Conservation (phyloP, 129 eudicot species). For the Erigeron canadensis region DNA sequence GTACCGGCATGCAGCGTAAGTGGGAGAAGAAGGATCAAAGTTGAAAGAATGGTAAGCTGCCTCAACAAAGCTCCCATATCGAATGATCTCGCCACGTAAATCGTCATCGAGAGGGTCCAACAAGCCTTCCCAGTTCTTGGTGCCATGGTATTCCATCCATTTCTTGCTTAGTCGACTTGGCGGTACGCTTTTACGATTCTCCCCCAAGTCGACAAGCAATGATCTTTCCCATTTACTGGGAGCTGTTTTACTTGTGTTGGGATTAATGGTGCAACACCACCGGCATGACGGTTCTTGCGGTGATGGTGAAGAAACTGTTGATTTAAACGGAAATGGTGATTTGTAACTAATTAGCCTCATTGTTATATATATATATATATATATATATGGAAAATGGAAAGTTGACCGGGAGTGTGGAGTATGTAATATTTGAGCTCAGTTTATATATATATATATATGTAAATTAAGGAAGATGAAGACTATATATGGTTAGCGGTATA, state of each 20-base stretch:
- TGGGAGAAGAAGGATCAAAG: slow-evolving; percentile 58
- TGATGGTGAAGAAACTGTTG: slow-evolving; percentile 2
- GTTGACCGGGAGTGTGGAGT: not conserved
- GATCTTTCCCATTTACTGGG: slow-evolving; percentile 40
- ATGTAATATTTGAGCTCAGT: slow-evolving; percentile 14
- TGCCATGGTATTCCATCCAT: slow-evolving; percentile 84
- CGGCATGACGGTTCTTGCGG: slow-evolving; percentile 25
- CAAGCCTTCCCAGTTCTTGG: slow-evolving; percentile 76
- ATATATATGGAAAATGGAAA: not conserved
- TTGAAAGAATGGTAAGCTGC: slow-evolving; percentile 62
- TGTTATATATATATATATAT: too few relatives aligned
- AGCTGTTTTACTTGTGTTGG: slow-evolving; percentile 8
- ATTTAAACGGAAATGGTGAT: slow-evolving; percentile 42
- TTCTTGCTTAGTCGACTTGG: slow-evolving; percentile 27
- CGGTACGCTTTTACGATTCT: not conserved
- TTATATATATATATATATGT: too few relatives aligned
- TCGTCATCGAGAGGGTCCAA: slow-evolving; percentile 78
- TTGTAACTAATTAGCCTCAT: slow-evolving; percentile 32
- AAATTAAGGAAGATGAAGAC: slow-evolving; percentile 3
- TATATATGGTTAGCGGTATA: slow-evolving; percentile 17
- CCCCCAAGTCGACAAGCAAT: slow-evolving; percentile 12
- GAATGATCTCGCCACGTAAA: slow-evolving; percentile 60
- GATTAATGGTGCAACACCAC: slow-evolving; percentile 25
- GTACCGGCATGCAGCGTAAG: slow-evolving; percentile 44
- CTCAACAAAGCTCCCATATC: slow-evolving; percentile 78